Conservation (phyloP, 345 rosid genomes). For the Gossypium herbaceum region DNA sequence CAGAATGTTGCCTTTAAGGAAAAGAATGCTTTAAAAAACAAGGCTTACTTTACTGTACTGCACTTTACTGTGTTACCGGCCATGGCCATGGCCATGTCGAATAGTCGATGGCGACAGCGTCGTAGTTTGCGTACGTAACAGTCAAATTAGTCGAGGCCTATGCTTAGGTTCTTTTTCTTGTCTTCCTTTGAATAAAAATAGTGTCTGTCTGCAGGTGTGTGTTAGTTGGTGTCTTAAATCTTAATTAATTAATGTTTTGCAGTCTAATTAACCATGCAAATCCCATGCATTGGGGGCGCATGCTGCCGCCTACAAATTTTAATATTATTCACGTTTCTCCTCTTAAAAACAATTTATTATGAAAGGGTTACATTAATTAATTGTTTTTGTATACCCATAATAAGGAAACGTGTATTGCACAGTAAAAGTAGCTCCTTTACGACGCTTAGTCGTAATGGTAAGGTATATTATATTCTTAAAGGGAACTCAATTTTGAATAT, state of each 20-base stretch:
- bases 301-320: not conserved
- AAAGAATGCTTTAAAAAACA: conserved; percentile 18
- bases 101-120: not conserved
- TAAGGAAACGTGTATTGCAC: no score
- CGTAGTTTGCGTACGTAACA: no score
- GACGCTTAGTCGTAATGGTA: no score
- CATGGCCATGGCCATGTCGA: not conserved
- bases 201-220: not conserved
- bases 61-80: not conserved
- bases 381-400: no score
- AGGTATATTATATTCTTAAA: no score
- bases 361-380: no score
- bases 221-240: not conserved
- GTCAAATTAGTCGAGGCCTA: no score
- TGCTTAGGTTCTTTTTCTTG: no score
- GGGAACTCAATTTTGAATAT: no score
- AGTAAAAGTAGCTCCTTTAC: no score
- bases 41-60: not conserved
- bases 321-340: conserved; percentile 8
- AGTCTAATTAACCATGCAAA: not conserved
- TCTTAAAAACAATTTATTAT: no score
- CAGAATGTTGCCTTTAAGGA: conserved; percentile 27
- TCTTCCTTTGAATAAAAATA: no score
- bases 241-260: not conserved
- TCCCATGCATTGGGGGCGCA: not conserved